Percentiles rank a stretch among this genome's conserved stretches.
phyloP scores from a whole-genome alignment of 1,139 yeast species.

The Sugiyamaella xylanicola region DNA sequence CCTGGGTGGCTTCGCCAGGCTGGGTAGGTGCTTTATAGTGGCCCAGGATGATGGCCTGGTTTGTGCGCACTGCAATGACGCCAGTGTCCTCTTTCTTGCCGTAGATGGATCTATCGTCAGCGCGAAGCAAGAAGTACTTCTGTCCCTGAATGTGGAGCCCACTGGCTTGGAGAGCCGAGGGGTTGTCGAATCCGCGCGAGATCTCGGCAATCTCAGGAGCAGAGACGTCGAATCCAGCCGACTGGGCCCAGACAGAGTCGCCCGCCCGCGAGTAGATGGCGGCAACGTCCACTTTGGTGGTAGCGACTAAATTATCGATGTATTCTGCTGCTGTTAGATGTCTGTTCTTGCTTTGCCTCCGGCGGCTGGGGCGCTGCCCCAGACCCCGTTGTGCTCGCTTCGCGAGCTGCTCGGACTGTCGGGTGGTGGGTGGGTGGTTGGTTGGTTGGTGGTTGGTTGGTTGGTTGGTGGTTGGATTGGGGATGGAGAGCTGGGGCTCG shows the following conservation, averaged over 20 bases:
- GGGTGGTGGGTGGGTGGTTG: not conserved
- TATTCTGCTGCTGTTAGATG: slow-evolving; percentile 53
- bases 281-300: slow-evolving; percentile 88
- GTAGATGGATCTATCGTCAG: slow-evolving; percentile 90
- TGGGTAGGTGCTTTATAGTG: slow-evolving; percentile 80
- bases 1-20: slow-evolving; percentile 93
- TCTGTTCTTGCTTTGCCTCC: slow-evolving; percentile 5
- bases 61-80: slow-evolving; percentile 86
- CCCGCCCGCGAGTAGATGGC: slow-evolving; percentile 94
- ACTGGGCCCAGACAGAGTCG: slow-evolving; percentile 91
- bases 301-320: slow-evolving; percentile 85
- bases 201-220: slow-evolving; percentile 72
- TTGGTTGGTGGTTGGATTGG: no score
- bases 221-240: slow-evolving; percentile 67
- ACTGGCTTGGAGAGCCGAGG: slow-evolving; percentile 73
- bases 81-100: slow-evolving; percentile 92
- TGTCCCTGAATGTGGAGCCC: slow-evolving; percentile 86
- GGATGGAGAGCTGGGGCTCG: no score
- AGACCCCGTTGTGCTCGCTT: slow-evolving; percentile 1
- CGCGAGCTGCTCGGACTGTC: slow-evolving; percentile 2
- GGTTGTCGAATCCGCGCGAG: slow-evolving; percentile 79
- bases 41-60: slow-evolving; percentile 89
- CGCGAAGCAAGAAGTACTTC: slow-evolving; percentile 85
- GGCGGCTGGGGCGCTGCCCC: slow-evolving; percentile 17
- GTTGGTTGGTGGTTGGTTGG: no score